Evolutionary conservation across 352 stramenopile species (phyloP), one percentile per base, ranked within the genome.

Genomic region (Hyaloperonospora brassicae): DNA sequence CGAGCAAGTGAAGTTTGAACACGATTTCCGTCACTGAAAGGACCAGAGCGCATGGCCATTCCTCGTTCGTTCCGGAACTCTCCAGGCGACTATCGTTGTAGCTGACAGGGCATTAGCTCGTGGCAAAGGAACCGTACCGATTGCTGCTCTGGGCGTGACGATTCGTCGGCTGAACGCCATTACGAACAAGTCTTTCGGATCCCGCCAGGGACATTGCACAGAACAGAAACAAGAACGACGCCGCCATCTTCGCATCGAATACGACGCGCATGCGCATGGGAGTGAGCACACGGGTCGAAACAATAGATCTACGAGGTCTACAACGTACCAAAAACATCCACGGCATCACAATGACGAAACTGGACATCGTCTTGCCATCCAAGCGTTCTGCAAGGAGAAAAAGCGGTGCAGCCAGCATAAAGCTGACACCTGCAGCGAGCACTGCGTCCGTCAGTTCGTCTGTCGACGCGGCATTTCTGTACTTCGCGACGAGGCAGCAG

Each of bases 291-390:
- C 31, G 3, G 27, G 27, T 31, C 14, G 31, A 7, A 55, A 21
- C 1, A 54, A 27, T 21, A 17, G 7, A 27, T 9, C 12, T 31
- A 14, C 13, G 13, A 24, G 17, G 40, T 41, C 5, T 35, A 41
- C 12, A 27, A 84, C 75, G 50, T 74, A 87, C 80, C 50, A 91
- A 61, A 43, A 91, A 73, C 51, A 87, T 74, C 76, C 76, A 89
- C 35, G 81, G 81, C 41, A 91, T 61, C 23, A 91, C 49, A 10
- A 91, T 75, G 55, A 85, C 76, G 52, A 91, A 84, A 36, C 74
- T 74, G 11, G 81, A 87, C 55, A 91, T 85, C 21, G 48, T 62
- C 39, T 67, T 72, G 17, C 70, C 66, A 24, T 91, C 56, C 47
- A 91, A 61, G 0, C 76, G 69, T 25, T 73, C 64, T 5, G 75